Evolutionary conservation across 495 filamentous ascomycete species (phyloP).

Genomic region (Neurospora cerealis): DNA sequence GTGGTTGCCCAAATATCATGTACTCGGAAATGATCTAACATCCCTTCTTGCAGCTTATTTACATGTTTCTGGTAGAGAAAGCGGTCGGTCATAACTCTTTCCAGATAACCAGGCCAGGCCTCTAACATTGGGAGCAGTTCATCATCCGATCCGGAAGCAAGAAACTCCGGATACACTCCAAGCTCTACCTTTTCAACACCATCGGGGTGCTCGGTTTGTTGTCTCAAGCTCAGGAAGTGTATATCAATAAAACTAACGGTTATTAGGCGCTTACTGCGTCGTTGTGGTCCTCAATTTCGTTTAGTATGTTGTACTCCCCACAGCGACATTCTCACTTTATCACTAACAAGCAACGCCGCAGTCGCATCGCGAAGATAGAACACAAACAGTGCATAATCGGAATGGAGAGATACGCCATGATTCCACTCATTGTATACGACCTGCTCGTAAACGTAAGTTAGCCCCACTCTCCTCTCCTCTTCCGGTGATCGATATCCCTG

Average conservation of each 20-base stretch:
- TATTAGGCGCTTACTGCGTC: constrained; percentile 32
- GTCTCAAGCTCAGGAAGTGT: background rate
- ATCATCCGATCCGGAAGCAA: constrained; percentile 34
- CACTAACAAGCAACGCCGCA: constrained; percentile 9
- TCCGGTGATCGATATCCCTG: background rate
- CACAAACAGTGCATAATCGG: constrained; percentile 43
- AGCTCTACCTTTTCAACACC: constrained; percentile 41
- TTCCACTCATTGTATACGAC: constrained; percentile 42
- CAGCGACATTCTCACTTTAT: background rate
- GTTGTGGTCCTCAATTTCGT: constrained; percentile 40
- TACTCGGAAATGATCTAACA: background rate
- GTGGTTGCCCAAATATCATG: background rate
- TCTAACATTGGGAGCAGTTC: constrained; percentile 24
- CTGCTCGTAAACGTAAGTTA: constrained; percentile 36
- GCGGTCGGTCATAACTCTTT: constrained; percentile 25
- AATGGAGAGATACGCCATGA: constrained; percentile 37
- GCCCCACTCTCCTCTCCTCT: background rate
- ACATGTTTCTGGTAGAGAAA: constrained; percentile 44
- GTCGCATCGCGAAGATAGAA: constrained; percentile 36
- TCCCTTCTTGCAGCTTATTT: constrained; percentile 31
- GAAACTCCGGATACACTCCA: constrained; percentile 34
- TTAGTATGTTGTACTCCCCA: constrained; percentile 26
- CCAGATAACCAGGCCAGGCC: too few relatives aligned
- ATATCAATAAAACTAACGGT: constrained; percentile 2
- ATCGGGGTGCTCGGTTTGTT: constrained; percentile 41